Conservation (phyloP, 768 basidiomycete species). For the Sistotremastrum suecicum region DNA sequence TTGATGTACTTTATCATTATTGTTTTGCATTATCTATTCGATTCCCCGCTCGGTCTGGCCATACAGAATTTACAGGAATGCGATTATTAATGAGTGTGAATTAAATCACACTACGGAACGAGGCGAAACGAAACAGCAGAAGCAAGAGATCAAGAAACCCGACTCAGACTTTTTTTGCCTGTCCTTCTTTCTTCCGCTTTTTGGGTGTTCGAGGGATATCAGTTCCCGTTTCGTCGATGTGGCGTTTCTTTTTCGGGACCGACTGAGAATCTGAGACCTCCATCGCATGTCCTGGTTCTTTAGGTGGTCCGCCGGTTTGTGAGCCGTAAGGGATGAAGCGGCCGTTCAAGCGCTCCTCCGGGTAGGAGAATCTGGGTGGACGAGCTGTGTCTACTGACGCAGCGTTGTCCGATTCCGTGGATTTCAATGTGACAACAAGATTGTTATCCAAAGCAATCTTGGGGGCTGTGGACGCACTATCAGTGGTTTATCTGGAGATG, state of each 20-base stretch:
- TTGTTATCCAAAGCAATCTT: not conserved
- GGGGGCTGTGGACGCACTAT: not conserved
- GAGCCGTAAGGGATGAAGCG: constrained; percentile 51
- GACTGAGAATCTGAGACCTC: constrained; percentile 8
- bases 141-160: no score
- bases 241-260: constrained; percentile 9
- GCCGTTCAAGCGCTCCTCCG: constrained; percentile 48
- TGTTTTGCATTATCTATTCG: not conserved
- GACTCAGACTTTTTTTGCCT: no score
- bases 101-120: no score
- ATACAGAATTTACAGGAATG: no score
- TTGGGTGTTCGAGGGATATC: not conserved
- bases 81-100: no score
- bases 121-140: no score
- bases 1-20: not conserved
- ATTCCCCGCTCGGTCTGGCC: not conserved
- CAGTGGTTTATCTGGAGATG: not conserved
- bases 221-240: constrained; percentile 6
- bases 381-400: no score
- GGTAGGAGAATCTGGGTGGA: constrained; percentile 42
- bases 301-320: not conserved
- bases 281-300: constrained; percentile 5
- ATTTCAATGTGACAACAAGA: not conserved
- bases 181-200: constrained; percentile 1
- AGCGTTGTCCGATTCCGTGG: no score